A percentile compares a stretch with the other conserved stretches of the same genome.
Evolutionary conservation across 768 basidiomycete genomes (phyloP).

Genomic region (Tricholoma matsutake): DNA sequence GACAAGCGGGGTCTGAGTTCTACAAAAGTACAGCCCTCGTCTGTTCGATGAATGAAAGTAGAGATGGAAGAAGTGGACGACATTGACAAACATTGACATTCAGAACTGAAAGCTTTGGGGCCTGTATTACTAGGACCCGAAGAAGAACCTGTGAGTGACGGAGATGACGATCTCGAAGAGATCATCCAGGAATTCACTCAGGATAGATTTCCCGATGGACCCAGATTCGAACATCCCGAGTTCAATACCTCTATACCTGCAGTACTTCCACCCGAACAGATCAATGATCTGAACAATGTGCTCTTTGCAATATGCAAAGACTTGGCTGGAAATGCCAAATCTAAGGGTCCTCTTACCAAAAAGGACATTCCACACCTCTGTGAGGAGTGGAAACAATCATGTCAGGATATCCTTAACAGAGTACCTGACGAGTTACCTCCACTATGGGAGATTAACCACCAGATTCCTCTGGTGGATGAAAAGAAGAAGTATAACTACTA

Average conservation of each 20-base stretch:
- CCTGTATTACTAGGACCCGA: too few relatives aligned
- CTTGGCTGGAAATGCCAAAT: neutral
- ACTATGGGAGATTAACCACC: neutral
- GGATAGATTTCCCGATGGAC: neutral
- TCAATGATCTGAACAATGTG: neutral
- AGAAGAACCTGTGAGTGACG: too few relatives aligned
- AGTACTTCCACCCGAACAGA: neutral
- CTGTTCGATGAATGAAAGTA: neutral
- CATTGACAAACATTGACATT: neutral
- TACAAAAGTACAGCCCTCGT: neutral
- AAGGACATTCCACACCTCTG: neutral
- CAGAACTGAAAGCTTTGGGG: neutral
- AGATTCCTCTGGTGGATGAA: neutral
- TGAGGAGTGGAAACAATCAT: neutral
- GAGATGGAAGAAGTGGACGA: neutral
- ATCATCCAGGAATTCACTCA: too few relatives aligned
- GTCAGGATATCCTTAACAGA: neutral
- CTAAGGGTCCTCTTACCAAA: neutral
- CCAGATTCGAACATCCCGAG: neutral
- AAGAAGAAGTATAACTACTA: too few relatives aligned
- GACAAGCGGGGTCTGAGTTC: neutral
- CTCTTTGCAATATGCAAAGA: too few relatives aligned
- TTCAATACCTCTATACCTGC: neutral
- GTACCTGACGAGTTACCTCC: neutral
- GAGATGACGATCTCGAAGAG: too few relatives aligned